These are phyloP conservation scores for Saposhnikovia divaricata DNA, from an alignment of 129 eudicot species.

Conservation along the genomic window DNA sequence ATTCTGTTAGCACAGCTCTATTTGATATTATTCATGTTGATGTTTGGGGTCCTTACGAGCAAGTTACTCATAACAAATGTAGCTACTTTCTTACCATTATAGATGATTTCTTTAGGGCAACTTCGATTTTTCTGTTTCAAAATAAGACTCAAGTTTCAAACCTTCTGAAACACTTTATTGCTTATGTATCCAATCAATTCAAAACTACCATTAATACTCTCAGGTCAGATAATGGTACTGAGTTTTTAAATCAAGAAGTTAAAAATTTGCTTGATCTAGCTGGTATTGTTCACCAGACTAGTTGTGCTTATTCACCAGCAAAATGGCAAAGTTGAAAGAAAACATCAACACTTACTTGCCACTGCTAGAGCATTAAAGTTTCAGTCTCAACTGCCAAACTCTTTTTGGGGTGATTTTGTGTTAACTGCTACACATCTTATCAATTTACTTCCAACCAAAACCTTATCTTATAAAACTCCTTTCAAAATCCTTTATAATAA, in stretches of 20 bases:
- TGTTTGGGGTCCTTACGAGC: neutral
- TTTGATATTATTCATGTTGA: neutral
- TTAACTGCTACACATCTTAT: neutral
- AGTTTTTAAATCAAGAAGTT: too few species aligned
- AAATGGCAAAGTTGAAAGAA: neutral
- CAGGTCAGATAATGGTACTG: neutral
- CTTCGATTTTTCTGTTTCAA: neutral
- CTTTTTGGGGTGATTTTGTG: neutral
- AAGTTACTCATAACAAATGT: neutral
- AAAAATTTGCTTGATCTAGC: too few species aligned
- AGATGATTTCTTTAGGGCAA: neutral
- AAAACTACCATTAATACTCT: rapidly evolving
- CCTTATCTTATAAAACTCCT: neutral
- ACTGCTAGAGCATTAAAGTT: neutral
- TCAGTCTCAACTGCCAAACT: neutral
- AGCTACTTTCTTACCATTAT: neutral
- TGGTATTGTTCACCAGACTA: neutral
- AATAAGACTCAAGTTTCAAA: neutral
- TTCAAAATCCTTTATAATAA: neutral
- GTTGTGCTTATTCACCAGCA: neutral
- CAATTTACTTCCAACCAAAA: neutral
- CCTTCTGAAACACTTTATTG: too few species aligned
- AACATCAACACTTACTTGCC: neutral
- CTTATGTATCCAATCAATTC: neutral
- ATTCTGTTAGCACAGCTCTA: neutral